Percentiles rank a stretch among this genome's conserved stretches.
Conservation (phyloP, 1,139 yeast genomes). For the Hanseniaspora gamundiae region DNA sequence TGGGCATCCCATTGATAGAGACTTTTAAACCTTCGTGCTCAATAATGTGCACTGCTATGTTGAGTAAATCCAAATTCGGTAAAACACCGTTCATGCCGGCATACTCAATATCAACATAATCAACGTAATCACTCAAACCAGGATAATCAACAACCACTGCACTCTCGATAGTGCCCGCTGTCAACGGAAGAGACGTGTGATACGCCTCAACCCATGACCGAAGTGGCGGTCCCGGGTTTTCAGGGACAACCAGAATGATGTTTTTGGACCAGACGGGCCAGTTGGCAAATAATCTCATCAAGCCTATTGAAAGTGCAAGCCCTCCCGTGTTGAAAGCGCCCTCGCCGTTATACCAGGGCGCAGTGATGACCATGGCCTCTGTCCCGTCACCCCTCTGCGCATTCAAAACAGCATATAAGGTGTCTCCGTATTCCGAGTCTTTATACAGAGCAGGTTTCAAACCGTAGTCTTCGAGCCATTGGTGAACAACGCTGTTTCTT, state of each 20-base stretch:
- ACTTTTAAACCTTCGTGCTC: constrained; percentile 65
- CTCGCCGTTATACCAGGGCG: constrained; percentile 69
- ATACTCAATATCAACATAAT: constrained; percentile 61
- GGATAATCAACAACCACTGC: constrained; percentile 81
- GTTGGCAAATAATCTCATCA: constrained; percentile 67
- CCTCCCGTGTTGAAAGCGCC: constrained; percentile 65
- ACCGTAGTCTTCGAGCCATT: constrained; percentile 61
- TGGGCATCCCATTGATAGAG: constrained; percentile 50
- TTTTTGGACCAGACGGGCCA: constrained; percentile 96
- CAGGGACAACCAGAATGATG: constrained; percentile 74
- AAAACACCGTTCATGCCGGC: constrained; percentile 92
- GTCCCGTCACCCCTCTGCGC: constrained; percentile 96
- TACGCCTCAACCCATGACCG: constrained; percentile 92
- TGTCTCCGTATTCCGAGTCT: constrained; percentile 33
- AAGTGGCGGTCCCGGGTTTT: constrained; percentile 55
- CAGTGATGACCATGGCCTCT: constrained; percentile 83
- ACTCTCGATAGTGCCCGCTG: constrained; percentile 94
- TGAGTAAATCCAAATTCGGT: constrained; percentile 83
- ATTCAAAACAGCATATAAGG: constrained; percentile 74
- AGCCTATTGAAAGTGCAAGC: constrained; percentile 54
- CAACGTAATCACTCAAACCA: constrained; percentile 52
- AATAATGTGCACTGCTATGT: constrained; percentile 61
- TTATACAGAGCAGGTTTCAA: constrained; percentile 46
- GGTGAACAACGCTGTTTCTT: constrained; percentile 35
- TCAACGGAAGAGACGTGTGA: constrained; percentile 70